Evolutionary conservation across 2,329 filamentous ascomycete species (phyloP), one percentile per base, ranked within the genome.

Genomic region (Apiospora kogelbergensis): DNA sequence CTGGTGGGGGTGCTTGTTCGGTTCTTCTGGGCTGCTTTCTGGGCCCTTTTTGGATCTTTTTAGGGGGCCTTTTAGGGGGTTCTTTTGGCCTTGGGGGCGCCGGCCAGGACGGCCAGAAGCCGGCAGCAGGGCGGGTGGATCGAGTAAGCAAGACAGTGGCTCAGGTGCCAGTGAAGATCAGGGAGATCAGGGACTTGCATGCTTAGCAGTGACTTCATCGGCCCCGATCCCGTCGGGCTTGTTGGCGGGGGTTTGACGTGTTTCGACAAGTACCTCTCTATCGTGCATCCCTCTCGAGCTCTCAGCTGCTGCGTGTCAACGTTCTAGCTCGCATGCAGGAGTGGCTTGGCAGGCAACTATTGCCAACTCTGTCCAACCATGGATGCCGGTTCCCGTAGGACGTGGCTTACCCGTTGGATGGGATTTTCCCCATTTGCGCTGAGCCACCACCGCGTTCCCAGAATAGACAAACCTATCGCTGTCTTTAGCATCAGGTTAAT

Each of bases 131-230:
- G 30, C 53, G 30, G 53, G 53, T 60, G 53, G 53, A 37, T 37
- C 26, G 33, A 37, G 33, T 37, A 37, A 17, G 53, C 17, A 30
- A 60, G 48, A 33, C 48, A 33, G 48, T 57, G 48, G 48, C 26
- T 57, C 48, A 57, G 48, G 48, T 57, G 48, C 48, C 48, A 60
- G 53, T 20, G 53, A 60, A 60, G 53, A 60, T 37, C 53, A 60
- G 53, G 26, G 53, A 37, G 7, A 3, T 33, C 33, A 7, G 4
- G 7, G 33, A 33, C 48, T 57, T 57, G 48, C 48, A 57, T 57
- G 48, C 48, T 57, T 57, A 57, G 48, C 48, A 33, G 48, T 57
- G 48, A 57, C 48, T 57, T 57, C 26, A 33, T 57, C 26, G 26
- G 48, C 40, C 40, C 1, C 40, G 10, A 15, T 42, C 11, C 1